Base-by-base conservation (phyloP, 257 asterid species). In the Voacanga thouarsii region DNA sequence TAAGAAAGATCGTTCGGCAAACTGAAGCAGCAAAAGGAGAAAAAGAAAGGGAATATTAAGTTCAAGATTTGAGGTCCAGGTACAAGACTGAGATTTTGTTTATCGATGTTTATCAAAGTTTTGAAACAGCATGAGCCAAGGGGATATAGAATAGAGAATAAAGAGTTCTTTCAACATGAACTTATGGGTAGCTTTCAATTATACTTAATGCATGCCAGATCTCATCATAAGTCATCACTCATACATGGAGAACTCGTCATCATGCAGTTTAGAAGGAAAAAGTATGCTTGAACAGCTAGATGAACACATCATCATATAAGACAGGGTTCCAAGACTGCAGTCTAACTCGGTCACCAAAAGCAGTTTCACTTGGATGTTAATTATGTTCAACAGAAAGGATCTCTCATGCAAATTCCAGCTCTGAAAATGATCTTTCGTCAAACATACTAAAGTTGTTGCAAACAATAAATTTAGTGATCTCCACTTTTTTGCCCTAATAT, bases 351-450 rank as follows among this genome's bases (percentile, higher is more conserved):
- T 9, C 50, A 53, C 15, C 66, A 73, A 41, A n/a, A 73, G 66
- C 78, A 74, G 56, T 63, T 74, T 57, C 78, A 56, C 39, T 47
- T 30, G 33, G 37, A 33, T 66, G n/a, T 10, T 7, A n/a, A 50
- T 30, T 72, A 7, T 21, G n/a, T 33, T 37, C 21, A 56, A 28
- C 77, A 56, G 50, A 14, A 74, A 56, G 12, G 7, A n/a, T 9
- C 0, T 56, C 30, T 56, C 12, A 7, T 49, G n/a, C 56, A 39
- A 75, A n/a, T 75, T 45, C 50, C 8, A 45, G 19, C 23, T 66
- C 18, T 30, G 2, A 14, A 44, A 28, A 75, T 63, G 72, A 75
- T n/a, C 72, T 45, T 60, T 9, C 18, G 12, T 44, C 37, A 33
- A 66, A 7, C 66, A 50, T 65, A 74, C 47, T 39, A 23, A 16